A percentile compares a stretch with the other conserved stretches of the same genome.
phyloP scores from a whole-genome alignment of 2,329 filamentous ascomycete species.

The Alternaria ethzedia region DNA sequence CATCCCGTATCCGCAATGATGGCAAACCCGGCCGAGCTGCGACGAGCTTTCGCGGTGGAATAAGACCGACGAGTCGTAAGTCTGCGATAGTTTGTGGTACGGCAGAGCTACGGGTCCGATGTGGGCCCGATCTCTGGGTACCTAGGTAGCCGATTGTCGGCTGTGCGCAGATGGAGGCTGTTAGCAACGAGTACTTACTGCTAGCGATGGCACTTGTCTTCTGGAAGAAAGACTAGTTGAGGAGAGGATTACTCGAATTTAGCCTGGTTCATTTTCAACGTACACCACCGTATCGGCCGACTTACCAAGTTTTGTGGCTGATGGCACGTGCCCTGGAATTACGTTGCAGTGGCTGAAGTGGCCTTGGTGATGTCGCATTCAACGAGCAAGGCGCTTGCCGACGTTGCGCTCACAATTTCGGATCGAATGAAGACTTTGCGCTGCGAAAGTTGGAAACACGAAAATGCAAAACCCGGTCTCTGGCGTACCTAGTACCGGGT shows the following conservation, averaged over 20 bases:
- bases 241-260: neutral
- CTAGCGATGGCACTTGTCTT: neutral
- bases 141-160: neutral
- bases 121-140: neutral
- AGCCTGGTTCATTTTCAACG: neutral
- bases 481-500: neutral
- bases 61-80: neutral
- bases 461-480: neutral
- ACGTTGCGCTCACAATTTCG: neutral
- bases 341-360: neutral
- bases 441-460: neutral
- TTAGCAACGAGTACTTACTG: neutral
- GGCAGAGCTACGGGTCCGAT: neutral
- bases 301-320: neutral
- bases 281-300: neutral
- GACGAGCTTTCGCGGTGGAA: neutral
- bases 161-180: neutral
- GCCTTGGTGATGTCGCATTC: neutral
- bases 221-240: neutral
- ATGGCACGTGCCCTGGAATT: neutral
- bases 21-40: neutral
- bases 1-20: neutral
- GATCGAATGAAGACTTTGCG: neutral
- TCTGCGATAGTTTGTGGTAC: neutral
- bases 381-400: neutral